These are phyloP conservation scores for Heterobasidion occidentale DNA, from an alignment of 1,284 basidiomycete genomes.

Conservation along the genomic window DNA sequence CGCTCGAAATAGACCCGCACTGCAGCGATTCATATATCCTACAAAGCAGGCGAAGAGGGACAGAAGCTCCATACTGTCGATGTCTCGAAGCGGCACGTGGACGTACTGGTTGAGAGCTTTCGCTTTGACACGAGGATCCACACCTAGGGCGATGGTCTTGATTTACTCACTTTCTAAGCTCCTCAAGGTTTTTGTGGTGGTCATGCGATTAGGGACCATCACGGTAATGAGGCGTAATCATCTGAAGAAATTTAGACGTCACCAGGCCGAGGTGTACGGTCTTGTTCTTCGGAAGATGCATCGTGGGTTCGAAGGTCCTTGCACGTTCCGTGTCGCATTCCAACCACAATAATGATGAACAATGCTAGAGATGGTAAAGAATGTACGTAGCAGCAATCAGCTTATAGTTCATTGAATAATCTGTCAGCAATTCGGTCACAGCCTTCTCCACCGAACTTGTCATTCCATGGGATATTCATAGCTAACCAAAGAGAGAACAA, in stretches of 20 bases:
- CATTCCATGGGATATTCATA: neutral
- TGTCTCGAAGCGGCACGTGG: neutral
- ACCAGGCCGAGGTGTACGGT: constrained; percentile 68
- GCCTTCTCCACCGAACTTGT: constrained; percentile 62
- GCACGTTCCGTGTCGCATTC: constrained; percentile 77
- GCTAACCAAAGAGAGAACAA: neutral
- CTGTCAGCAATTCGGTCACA: constrained; percentile 70
- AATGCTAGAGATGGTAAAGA: neutral
- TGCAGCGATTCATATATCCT: constrained; percentile 67
- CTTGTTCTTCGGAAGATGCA: constrained; percentile 59
- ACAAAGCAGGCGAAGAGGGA: neutral
- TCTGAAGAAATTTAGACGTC: constrained; percentile 61
- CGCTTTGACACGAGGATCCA: constrained; percentile 42
- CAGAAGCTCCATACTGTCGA: neutral
- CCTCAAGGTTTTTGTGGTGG: constrained; percentile 52
- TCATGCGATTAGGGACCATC: constrained; percentile 1
- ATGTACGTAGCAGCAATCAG: constrained; percentile 67
- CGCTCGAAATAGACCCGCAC: constrained; percentile 68
- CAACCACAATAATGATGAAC: constrained; percentile 29
- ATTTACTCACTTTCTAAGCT: constrained; percentile 52
- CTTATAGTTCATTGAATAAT: constrained; percentile 67
- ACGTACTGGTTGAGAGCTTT: constrained; percentile 54
- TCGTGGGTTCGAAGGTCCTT: constrained; percentile 63
- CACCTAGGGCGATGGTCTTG: constrained; percentile 47
- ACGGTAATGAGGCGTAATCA: constrained; percentile 14